Evolutionary conservation across 306 rosid species (phyloP), one percentile per base, ranked within the genome.

Genomic region (Sphenostylis stenocarpa): DNA sequence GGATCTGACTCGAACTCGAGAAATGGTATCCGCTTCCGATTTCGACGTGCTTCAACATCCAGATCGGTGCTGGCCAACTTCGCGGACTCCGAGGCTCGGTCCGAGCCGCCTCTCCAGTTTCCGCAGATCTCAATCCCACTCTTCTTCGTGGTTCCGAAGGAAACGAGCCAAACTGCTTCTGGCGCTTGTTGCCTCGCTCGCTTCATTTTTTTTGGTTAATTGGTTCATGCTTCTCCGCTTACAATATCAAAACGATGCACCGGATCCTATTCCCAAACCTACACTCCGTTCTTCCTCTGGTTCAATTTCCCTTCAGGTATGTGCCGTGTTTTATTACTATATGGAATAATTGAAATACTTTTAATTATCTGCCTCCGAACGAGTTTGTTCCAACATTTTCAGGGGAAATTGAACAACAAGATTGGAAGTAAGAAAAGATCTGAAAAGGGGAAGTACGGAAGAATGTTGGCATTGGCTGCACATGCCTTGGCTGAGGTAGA

Each of bases 401-500:
- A 95, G 99, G 93, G 69, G 41, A 90, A 85, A 49, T 65, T 36
- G 88, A 85, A 55, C 44, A 85, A 55, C 49, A 92, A 86, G 81
- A 7, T 47, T 81, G 84, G 88, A 63, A 85, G 79, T 77, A 89
- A 80, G 52, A 90, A 89, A 78, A 86, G 80, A 79, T 67, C 77
- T 23, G 83, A 15, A 49, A 89, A 81, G 78, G 96, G 91, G 56
- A 82, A 72, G 38, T 92, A 87, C 64, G 91, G 81, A 41, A 87
- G 99, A 84, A 43, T 95, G 91, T 76, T 95, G 89, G 92, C 94
- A 66, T 77, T 95, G 83, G 94, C 99, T 67, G 90, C 99, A 15
- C 99, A 91, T 84, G 97, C 97, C 13, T 85, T 92, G 80, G 97
- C 99, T 65, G 97, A 92, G 97, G 97, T 95, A 95, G 71, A 64